Evolutionary conservation across 257 asterid species (phyloP).

Genomic region (Nicotiana benthamiana): DNA sequence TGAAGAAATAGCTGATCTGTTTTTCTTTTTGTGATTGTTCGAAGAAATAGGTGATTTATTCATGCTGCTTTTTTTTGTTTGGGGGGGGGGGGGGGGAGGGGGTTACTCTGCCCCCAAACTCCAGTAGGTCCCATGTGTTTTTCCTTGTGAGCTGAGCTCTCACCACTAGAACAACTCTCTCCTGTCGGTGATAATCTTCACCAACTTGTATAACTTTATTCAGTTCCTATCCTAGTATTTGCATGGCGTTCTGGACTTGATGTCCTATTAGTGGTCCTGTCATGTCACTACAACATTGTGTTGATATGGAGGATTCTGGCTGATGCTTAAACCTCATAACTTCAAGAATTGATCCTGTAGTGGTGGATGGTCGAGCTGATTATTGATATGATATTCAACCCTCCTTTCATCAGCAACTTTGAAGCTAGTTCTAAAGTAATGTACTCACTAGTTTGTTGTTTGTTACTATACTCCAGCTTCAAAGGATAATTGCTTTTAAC

Average conservation of each 20-base stretch:
- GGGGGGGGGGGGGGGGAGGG: not conserved
- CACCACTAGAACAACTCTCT: not conserved
- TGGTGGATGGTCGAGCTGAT: not conserved
- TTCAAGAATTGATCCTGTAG: not conserved
- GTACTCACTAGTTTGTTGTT: not conserved
- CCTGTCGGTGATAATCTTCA: not conserved
- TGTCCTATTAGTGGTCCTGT: not conserved
- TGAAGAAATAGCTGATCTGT: not conserved
- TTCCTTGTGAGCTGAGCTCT: not conserved
- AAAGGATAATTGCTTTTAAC: not conserved
- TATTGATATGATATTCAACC: not conserved
- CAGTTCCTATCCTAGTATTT: no score
- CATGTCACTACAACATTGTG: not conserved
- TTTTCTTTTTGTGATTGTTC: not conserved
- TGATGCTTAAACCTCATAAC: not conserved
- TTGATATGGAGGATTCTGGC: not conserved
- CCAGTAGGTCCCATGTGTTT: no score
- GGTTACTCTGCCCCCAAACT: no score
- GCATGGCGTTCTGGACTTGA: not conserved
- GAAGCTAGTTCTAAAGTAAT: not conserved
- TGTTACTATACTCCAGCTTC: not conserved
- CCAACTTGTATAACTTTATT: not conserved
- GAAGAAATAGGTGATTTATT: not conserved
- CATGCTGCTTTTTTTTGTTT: not conserved
- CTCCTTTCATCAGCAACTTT: not conserved